Evolutionary conservation across 768 basidiomycete genomes (phyloP), one percentile per base, ranked within the genome.

Genomic region (Arthromyces matolae): DNA sequence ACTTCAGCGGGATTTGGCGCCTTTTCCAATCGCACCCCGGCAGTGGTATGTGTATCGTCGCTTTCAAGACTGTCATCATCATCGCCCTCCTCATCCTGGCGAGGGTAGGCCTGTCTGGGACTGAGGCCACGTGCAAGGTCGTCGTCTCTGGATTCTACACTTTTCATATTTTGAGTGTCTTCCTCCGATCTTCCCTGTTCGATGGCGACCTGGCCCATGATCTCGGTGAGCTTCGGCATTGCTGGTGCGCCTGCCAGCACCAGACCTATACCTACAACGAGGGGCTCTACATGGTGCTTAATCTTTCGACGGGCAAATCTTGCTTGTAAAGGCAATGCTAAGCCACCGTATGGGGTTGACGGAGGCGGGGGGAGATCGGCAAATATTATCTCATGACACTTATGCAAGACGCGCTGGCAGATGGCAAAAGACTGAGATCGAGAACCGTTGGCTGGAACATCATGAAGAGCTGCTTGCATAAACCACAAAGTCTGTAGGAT

Each of bases 301-400:
- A 97, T 76, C 67, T 84, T 86, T 62, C 73, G 76, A 29, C 77
- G 73, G 25, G 69, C 60, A 47, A 81, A 75, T 28, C 75, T 77
- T 14, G 76, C 69, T 20, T 70, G 70, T 33, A 68, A 63, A 29
- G 81, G 75, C 13, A 79, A 63, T 57, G 67, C 70, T 55, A 86
- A 64, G 7, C 77, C 72, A 12, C 80, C 71, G 62, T 94, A 94
- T 1, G 91, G 88, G 3, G 81, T 73, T 8, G 76, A 67, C 9
- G 77, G 68, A 7, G 84, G 79, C 19, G 81, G 71, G 9, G 93
- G 82, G 27, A 87, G 73, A 65, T 97, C 91, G 38, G 83, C 83
- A 63, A 96, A 99, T 59, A 99, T 95, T 65, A 98, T 93, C 69
- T 93, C 88, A 67, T 98, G 94, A 60, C 94, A 94, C 64, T 80